Percentiles rank a stretch among this genome's conserved stretches.
Conservation (phyloP, 2,329 filamentous ascomycete genomes). For the Decorospora gaudefroyi region DNA sequence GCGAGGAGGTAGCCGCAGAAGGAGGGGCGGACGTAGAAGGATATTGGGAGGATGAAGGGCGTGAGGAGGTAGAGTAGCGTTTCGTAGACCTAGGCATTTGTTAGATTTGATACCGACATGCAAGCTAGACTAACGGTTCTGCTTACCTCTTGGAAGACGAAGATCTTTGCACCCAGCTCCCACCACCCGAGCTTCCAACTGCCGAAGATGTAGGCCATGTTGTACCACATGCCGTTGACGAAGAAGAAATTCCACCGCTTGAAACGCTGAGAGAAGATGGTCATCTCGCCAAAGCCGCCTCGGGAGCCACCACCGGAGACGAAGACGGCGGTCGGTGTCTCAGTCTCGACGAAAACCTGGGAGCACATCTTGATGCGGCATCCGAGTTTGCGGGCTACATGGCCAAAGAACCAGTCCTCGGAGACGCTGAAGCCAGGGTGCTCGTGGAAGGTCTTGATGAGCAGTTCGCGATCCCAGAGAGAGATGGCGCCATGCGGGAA, state of each 20-base stretch:
- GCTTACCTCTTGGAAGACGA: slow-evolving; percentile 53
- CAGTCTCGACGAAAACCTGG: slow-evolving; percentile 57
- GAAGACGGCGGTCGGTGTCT: slow-evolving; percentile 54
- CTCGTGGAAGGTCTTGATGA: slow-evolving; percentile 53
- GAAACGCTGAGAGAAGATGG: slow-evolving; percentile 58
- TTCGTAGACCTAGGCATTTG: slow-evolving; percentile 48
- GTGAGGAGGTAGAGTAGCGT: slow-evolving; percentile 54
- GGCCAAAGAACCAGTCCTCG: slow-evolving; percentile 60
- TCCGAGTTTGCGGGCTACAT: slow-evolving; percentile 53
- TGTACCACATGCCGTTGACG: slow-evolving; percentile 55
- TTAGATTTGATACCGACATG: background rate
- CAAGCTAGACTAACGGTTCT: background rate
- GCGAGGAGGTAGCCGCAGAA: slow-evolving; percentile 50
- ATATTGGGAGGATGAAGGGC: slow-evolving; percentile 54
- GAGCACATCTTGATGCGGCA: slow-evolving; percentile 57
- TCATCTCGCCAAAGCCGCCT: slow-evolving; percentile 59
- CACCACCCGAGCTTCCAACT: slow-evolving; percentile 56
- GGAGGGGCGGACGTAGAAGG: slow-evolving; percentile 50
- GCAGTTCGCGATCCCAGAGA: slow-evolving; percentile 54
- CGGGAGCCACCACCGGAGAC: slow-evolving; percentile 48
- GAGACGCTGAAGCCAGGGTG: slow-evolving; percentile 58
- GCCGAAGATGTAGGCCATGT: slow-evolving; percentile 53
- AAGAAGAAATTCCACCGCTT: slow-evolving; percentile 60
- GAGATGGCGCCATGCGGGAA: slow-evolving; percentile 59
- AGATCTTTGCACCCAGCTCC: slow-evolving; percentile 57